Evolutionary conservation across 73 alveolate species (phyloP), one percentile per base, ranked within the genome.

Genomic region (Stentor roeselii): DNA sequence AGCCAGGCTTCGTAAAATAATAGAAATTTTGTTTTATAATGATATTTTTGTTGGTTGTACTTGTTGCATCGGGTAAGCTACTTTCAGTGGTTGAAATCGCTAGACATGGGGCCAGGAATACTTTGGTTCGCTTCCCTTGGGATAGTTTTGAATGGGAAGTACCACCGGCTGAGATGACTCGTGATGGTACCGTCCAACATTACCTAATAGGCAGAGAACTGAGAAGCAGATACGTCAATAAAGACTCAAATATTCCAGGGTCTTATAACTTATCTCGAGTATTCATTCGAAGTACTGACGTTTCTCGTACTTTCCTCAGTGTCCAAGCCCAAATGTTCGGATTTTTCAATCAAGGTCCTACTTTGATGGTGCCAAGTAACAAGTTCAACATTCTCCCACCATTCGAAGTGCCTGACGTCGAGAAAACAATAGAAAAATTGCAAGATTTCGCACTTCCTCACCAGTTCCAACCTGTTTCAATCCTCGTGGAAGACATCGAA

Each of bases 161-260:
- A 30, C 27, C 27, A 30, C 37, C 11, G 11, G 97, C 95, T 27
- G 95, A 92, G 84, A 76, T 95, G 27, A 93, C 99, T 0, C 86
- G 87, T 14, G 82, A 67, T 42, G 99, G 99, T 0, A 86, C 87
- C 78, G 74, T 97, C 60, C 80, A 67, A 2, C 80, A 67, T 67
- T 67, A 67, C 36, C 0, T 67, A 31, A 67, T 21, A 21, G 80
- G 80, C 1, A 67, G 32, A 31, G 80, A 67, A 2, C 11, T 67
- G 36, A 31, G 39, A 21, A 11, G 32, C 14, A 67, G 80, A 31
- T 67, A 67, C 36, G 32, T 67, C n/a, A 2, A 30, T 1, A 21
- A 67, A 67, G 40, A 21, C 14, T 15, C 21, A 2, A 1, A 27
- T 1, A 67, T 67, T 27, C 21, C 27, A 35, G 42, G 0, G 32